Conservation (phyloP, 2,329 filamentous ascomycete genomes). For the Chalara sp. region DNA sequence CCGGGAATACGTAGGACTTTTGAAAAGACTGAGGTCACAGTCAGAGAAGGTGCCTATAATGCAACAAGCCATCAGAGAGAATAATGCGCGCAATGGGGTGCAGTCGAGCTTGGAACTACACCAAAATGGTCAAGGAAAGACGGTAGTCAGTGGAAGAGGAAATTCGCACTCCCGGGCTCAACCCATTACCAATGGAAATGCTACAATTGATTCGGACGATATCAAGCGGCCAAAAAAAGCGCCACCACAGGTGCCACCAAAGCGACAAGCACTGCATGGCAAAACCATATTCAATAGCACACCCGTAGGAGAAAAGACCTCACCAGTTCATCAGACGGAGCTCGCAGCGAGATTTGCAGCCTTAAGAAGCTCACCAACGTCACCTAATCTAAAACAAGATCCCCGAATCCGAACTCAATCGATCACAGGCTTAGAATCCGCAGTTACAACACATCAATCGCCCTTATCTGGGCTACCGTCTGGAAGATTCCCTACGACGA, state of each 20-base stretch:
- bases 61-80: constrained; percentile 52
- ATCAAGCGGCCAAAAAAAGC: constrained; percentile 9
- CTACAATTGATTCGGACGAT: too few species aligned
- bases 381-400: constrained; percentile 38
- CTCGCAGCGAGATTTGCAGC: constrained; percentile 51
- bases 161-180: too few species aligned
- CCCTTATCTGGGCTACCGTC: not conserved
- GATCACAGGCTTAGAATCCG: constrained; percentile 32
- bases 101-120: constrained; percentile 3
- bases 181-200: too few species aligned
- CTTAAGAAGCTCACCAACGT: constrained; percentile 34
- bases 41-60: constrained; percentile 47
- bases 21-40: constrained; percentile 42
- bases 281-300: constrained; percentile 38
- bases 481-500: not conserved
- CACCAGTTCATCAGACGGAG: constrained; percentile 34
- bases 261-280: constrained; percentile 60
- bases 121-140: not conserved
- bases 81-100: constrained; percentile 57
- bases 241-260: constrained; percentile 48
- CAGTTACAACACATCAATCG: not conserved
- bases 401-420: constrained; percentile 45
- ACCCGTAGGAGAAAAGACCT: constrained; percentile 23
- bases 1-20: constrained; percentile 42
- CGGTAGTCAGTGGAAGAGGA: too few species aligned